Evolutionary conservation across 2,329 filamentous ascomycete species (phyloP).

Genomic region (Nannizzia gypsea): DNA sequence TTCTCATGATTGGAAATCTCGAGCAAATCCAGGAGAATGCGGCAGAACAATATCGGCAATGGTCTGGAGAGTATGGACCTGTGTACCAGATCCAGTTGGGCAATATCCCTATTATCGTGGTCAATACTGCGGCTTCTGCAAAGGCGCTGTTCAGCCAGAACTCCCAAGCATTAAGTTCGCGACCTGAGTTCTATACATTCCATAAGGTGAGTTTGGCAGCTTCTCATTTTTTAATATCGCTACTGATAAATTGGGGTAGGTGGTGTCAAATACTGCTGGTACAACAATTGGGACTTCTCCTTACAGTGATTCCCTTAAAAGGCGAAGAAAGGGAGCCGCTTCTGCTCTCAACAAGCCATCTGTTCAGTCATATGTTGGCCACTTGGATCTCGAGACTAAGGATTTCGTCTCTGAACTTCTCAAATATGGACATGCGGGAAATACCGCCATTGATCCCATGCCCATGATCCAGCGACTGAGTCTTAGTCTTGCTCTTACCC

Average conservation of each 20-base stretch:
- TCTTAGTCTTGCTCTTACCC: slow-evolving; percentile 49
- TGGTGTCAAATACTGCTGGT: slow-evolving; percentile 52
- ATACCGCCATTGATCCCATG: slow-evolving; percentile 49
- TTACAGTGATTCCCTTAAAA: slow-evolving; percentile 53
- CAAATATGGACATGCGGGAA: slow-evolving; percentile 45
- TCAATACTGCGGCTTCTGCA: slow-evolving; percentile 44
- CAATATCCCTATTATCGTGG: slow-evolving; percentile 45
- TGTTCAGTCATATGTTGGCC: slow-evolving; percentile 50
- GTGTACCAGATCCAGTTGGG: slow-evolving; percentile 50
- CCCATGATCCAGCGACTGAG: slow-evolving; percentile 55
- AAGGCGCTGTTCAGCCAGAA: slow-evolving; percentile 43
- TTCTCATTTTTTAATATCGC: not conserved
- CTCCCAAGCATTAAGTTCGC: slow-evolving; percentile 43
- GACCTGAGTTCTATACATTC: slow-evolving; percentile 49
- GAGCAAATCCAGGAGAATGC: slow-evolving; percentile 45
- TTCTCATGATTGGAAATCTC: slow-evolving; percentile 46
- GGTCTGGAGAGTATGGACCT: slow-evolving; percentile 39
- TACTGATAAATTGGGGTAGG: slow-evolving; percentile 26
- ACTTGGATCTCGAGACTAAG: slow-evolving; percentile 51
- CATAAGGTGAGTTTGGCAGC: slow-evolving; percentile 37
- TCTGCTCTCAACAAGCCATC: slow-evolving; percentile 54
- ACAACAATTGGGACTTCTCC: slow-evolving; percentile 58
- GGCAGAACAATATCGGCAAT: slow-evolving; percentile 45
- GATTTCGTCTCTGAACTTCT: slow-evolving; percentile 52
- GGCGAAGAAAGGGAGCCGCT: slow-evolving; percentile 52